These are phyloP conservation scores for Neonectria hederae DNA, from an alignment of 2,329 filamentous ascomycete species.

Conservation along the genomic window DNA sequence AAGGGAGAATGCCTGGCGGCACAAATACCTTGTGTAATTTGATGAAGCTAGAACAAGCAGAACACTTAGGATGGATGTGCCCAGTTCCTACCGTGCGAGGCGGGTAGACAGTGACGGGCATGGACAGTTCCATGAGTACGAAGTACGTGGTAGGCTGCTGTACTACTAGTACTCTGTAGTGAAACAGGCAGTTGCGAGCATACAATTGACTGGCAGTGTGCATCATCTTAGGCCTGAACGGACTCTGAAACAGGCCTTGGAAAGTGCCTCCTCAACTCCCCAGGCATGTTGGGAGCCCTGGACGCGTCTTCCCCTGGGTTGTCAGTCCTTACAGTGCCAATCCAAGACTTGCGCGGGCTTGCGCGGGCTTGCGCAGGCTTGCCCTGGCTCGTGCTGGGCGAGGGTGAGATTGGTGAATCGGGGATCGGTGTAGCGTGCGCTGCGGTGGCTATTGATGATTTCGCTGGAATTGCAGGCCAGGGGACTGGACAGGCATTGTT, in stretches of 20 bases:
- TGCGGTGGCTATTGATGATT: constrained; percentile 10
- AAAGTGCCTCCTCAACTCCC: neutral
- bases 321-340: neutral
- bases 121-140: neutral
- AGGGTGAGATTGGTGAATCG: neutral
- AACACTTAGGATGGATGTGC: neutral
- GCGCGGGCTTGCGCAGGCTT: neutral
- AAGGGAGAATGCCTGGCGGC: neutral
- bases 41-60: neutral
- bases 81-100: too few species aligned
- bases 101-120: constrained; percentile 3
- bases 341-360: neutral
- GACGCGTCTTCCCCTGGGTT: neutral
- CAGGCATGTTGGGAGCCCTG: neutral
- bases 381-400: neutral
- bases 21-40: neutral
- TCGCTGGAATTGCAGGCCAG: constrained; percentile 5
- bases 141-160: neutral
- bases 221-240: constrained; percentile 24
- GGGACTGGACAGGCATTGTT: constrained; percentile 20
- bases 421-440: neutral
- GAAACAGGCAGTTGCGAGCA: constrained; percentile 31
- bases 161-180: neutral
- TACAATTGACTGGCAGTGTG: constrained; percentile 30
- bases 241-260: constrained; percentile 31